phyloP scores from a whole-genome alignment of 164 flowering plant species.

The Pachysandra terminalis region DNA sequence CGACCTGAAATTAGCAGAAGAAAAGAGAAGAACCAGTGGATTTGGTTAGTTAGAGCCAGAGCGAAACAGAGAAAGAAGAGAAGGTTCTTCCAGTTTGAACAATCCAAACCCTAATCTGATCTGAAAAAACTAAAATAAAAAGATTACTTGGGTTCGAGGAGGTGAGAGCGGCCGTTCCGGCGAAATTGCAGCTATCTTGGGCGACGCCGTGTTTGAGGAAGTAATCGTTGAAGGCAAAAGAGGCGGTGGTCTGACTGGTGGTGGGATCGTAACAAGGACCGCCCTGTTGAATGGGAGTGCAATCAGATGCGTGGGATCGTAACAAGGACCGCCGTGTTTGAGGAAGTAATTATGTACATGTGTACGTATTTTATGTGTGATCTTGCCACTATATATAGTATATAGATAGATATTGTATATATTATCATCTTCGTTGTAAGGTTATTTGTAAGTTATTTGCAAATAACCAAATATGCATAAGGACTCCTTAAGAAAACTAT shows the following conservation, averaged over 20 bases:
- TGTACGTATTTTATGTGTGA: too few relatives aligned
- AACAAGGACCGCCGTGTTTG: too few relatives aligned
- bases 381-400: too few relatives aligned
- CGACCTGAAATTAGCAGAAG: conserved; percentile 42
- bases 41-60: too few relatives aligned
- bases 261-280: conserved; percentile 57
- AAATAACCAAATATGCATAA: too few relatives aligned
- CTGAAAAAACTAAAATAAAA: neutral
- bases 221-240: conserved; percentile 82
- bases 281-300: conserved; percentile 61
- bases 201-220: conserved; percentile 43
- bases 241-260: conserved; percentile 54
- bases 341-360: too few relatives aligned
- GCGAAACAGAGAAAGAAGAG: too few relatives aligned
- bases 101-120: neutral
- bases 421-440: too few relatives aligned
- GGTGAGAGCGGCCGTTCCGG: conserved; percentile 60
- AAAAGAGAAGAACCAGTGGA: neutral
- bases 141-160: conserved; percentile 70
- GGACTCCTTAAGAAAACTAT: too few relatives aligned
- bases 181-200: conserved; percentile 58
- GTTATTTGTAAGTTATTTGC: too few relatives aligned
- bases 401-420: too few relatives aligned
- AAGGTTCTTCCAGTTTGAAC: too few relatives aligned
- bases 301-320: conserved; percentile 67